phyloP scores from a whole-genome alignment of 2,329 filamentous ascomycete species.

The Verticillium albo-atrum region DNA sequence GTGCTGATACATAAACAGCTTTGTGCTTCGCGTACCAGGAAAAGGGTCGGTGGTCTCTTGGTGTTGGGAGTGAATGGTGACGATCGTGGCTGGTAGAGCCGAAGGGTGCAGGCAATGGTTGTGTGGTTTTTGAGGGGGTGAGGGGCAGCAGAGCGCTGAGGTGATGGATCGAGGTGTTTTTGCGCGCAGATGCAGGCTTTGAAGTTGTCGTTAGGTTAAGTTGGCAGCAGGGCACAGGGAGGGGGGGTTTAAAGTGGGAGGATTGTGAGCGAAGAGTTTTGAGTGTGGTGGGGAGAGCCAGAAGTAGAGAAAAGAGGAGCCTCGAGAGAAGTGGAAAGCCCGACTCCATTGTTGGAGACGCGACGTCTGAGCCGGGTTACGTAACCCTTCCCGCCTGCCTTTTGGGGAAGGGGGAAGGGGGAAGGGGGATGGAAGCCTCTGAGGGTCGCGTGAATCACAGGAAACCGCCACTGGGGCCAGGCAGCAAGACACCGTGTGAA shows the following conservation, averaged over 20 bases:
- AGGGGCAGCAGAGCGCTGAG: slow-evolving; percentile 1
- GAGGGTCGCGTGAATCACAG: background rate
- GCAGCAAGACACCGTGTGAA: background rate
- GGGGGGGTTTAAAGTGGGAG: background rate
- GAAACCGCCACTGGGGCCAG: background rate
- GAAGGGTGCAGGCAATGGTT: background rate
- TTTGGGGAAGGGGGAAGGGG: background rate
- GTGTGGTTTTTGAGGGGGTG: background rate
- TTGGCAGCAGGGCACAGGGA: background rate
- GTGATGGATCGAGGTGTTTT: slow-evolving; percentile 1
- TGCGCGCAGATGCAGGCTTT: background rate
- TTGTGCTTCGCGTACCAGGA: slow-evolving; percentile 7
- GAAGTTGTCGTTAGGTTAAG: background rate
- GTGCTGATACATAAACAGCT: slow-evolving; percentile 98
- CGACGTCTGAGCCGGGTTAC: background rate
- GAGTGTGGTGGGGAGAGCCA: slow-evolving; percentile 2
- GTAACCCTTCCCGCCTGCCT: background rate
- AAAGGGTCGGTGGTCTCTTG: slow-evolving; percentile 7
- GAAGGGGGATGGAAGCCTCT: too few species aligned
- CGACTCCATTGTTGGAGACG: background rate
- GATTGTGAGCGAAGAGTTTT: slow-evolving; percentile 3
- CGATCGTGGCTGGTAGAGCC: slow-evolving; percentile 3
- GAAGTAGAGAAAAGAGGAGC: background rate
- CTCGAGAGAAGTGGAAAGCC: background rate
- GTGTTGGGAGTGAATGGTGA: background rate